phyloP scores from a whole-genome alignment of 1,284 basidiomycete genomes.

The Ustilago esculenta region DNA sequence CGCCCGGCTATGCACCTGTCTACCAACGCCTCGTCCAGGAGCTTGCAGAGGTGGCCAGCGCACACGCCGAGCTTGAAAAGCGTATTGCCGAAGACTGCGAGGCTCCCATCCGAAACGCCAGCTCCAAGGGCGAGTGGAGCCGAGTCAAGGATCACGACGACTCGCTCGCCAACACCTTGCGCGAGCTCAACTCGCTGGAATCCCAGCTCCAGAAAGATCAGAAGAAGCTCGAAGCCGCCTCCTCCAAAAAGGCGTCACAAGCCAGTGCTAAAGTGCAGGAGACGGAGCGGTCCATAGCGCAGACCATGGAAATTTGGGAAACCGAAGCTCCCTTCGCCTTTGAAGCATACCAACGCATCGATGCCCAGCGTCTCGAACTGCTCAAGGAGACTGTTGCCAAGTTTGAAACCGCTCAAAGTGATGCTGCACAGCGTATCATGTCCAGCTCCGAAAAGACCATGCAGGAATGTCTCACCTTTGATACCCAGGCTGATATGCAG shows the following conservation, averaged over 20 bases:
- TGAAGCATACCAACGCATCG: conserved; percentile 60
- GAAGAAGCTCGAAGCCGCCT: conserved; percentile 58
- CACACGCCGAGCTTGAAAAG: conserved; percentile 57
- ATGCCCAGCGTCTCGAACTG: conserved; percentile 56
- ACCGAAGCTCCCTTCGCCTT: conserved; percentile 56
- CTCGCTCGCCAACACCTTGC: conserved; percentile 46
- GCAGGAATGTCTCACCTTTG: conserved; percentile 55
- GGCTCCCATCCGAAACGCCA: conserved; percentile 59
- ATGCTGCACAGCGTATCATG: conserved; percentile 57
- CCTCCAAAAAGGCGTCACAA: conserved; percentile 54
- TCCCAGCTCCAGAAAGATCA: conserved; percentile 61
- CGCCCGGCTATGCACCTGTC: conserved; percentile 59
- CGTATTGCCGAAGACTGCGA: conserved; percentile 65
- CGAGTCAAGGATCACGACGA: conserved; percentile 59
- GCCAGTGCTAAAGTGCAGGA: conserved; percentile 52
- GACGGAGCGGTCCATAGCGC: conserved; percentile 52
- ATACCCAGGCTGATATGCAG: conserved; percentile 58
- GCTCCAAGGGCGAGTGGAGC: conserved; percentile 57
- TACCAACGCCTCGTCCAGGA: conserved; percentile 62
- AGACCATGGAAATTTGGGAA: conserved; percentile 55
- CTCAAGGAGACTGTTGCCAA: conserved; percentile 60
- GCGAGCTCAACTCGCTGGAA: conserved; percentile 63
- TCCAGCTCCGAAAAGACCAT: conserved; percentile 58
- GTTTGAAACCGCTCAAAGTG: conserved; percentile 59
- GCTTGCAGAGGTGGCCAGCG: conserved; percentile 61